Conservation (phyloP, 176 grass and related monocot genomes). For the Pontederia crassipes region DNA sequence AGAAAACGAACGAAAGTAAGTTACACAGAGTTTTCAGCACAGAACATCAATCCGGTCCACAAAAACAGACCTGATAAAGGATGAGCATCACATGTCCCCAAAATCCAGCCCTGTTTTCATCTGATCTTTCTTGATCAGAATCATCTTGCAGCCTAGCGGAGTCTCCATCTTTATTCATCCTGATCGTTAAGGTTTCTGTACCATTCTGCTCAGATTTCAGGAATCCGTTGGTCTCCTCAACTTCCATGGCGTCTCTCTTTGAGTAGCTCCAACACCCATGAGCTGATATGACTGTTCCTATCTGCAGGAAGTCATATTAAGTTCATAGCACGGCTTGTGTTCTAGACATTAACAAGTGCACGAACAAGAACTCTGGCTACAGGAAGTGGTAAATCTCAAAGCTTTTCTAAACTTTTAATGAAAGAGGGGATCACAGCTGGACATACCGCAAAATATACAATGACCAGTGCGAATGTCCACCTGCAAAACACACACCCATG, state of each 20-base stretch:
- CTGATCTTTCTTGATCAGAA: neutral
- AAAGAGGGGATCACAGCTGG: neutral
- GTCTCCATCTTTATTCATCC: too few species aligned
- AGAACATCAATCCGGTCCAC: neutral
- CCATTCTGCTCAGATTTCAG: neutral
- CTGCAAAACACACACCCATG: neutral
- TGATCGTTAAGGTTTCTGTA: too few species aligned
- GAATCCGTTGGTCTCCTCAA: slow-evolving; percentile 1
- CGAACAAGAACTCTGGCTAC: too few species aligned
- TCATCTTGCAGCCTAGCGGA: neutral
- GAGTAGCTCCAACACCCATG: slow-evolving; percentile 27
- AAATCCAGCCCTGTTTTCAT: slow-evolving; percentile 1
- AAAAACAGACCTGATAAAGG: slow-evolving; percentile 28
- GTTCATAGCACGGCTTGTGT: neutral
- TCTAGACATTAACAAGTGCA: too few species aligned
- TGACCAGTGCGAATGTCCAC: neutral
- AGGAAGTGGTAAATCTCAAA: too few species aligned
- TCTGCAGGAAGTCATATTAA: slow-evolving; percentile 13
- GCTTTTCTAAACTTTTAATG: neutral
- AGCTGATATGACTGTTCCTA: slow-evolving; percentile 34
- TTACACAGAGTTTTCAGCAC: neutral
- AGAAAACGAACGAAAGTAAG: neutral
- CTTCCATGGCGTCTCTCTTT: neutral
- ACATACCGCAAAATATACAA: slow-evolving; percentile 4
- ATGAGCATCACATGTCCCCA: slow-evolving; percentile 20